phyloP scores from a whole-genome alignment of 1,139 yeast genomes.

The Geotrichum phurueaensis region DNA sequence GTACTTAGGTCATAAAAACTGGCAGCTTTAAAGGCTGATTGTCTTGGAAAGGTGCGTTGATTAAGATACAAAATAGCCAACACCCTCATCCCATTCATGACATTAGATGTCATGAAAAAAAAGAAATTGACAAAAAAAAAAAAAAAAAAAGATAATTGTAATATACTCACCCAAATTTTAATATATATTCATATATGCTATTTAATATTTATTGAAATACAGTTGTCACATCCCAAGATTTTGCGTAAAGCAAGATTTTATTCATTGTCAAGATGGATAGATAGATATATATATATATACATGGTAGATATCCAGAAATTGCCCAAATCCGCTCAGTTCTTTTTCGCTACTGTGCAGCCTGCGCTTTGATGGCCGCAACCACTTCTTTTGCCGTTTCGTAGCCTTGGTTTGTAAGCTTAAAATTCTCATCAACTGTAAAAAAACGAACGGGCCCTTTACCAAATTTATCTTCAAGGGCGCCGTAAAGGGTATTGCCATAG shows the following conservation, averaged over 20 bases:
- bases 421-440: slow-evolving; percentile 12
- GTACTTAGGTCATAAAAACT: too few species aligned
- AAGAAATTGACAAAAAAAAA: background rate
- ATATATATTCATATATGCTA: background rate
- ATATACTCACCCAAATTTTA: background rate
- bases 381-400: background rate
- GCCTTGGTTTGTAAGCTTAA: background rate
- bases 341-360: background rate
- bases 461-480: slow-evolving; percentile 24
- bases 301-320: too few species aligned
- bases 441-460: slow-evolving; percentile 21
- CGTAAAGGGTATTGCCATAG: slow-evolving; percentile 20
- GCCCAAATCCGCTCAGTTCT: background rate
- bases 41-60: too few species aligned
- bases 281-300: too few species aligned
- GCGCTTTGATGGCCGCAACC: background rate
- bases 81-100: too few species aligned
- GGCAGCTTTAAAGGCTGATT: too few species aligned
- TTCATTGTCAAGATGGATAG: too few species aligned
- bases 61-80: too few species aligned
- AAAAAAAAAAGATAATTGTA: background rate
- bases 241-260: background rate
- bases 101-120: too few species aligned
- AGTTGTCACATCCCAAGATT: background rate
- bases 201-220: background rate